Evolutionary conservation across 148 eudicot genomes (phyloP), one percentile per base, ranked within the genome.

Genomic region (Nepenthes mirabilis): DNA sequence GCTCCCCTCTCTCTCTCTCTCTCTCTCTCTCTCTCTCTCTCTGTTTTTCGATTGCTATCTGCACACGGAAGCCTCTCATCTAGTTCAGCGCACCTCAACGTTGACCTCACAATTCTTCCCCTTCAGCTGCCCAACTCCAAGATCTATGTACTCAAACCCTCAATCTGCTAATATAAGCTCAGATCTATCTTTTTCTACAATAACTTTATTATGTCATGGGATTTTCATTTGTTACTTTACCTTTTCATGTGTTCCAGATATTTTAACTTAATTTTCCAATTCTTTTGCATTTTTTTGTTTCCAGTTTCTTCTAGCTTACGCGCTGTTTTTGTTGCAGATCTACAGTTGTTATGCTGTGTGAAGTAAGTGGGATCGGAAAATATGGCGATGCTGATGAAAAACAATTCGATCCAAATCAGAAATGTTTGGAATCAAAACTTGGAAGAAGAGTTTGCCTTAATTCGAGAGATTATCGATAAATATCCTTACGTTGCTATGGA

Each of bases 401-500:
- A 65, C 11, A 75, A 75, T 14, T 52, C 69, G 47, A 68, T 75
- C 56, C 67, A 64, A 33, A 75, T 75, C 58, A 68, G 79, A 37
- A 75, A 75, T 67, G 79, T 75, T 68, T 75, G 79, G 79, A 48
- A 40, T 12, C 52, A 75, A 48, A 75, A 75, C 37, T 62, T 75
- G 36, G 79, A 75, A 14, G 73, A 75, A 36, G 79, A 76, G 36
- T 72, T 76, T 45, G 76, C 52, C 35, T 52, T 65, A n/a, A 76
- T 76, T 53, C 69, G 73, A n/a, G 65, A 61, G 5, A 61, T 76
- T 34, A 76, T 76, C 49, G 80, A 76, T 62, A 67, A n/a, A 12
- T 76, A 64, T 14, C 80, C 76, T 72, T 76, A 72, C 72, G 73
- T 72, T 40, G 80, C 80, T 33, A 76, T 76, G 80, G 80, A 76